Percentiles rank a stretch among this genome's conserved stretches.
Conservation (phyloP, 768 basidiomycete genomes). For the Hortiboletus campestris region DNA sequence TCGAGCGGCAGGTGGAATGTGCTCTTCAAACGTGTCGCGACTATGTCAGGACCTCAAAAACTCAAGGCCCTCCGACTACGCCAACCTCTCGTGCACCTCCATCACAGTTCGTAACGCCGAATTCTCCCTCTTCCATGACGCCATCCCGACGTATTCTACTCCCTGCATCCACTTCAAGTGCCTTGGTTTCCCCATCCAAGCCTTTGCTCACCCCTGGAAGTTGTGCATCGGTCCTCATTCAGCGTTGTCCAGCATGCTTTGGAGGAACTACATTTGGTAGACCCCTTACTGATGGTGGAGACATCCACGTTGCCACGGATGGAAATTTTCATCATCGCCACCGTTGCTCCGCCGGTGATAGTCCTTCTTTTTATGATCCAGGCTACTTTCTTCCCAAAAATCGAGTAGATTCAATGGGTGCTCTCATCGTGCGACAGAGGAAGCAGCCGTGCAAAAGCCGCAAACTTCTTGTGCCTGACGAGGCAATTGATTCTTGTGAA, state of each 20-base stretch:
- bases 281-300: constrained; percentile 22
- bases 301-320: constrained; percentile 38
- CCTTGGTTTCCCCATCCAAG: too few relatives aligned
- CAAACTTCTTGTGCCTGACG: too few relatives aligned
- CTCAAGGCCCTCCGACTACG: too few relatives aligned
- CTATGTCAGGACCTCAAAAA: too few relatives aligned
- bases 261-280: constrained; percentile 12
- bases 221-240: not conserved
- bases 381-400: constrained; percentile 10
- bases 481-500: too few relatives aligned
- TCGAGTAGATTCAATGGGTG: too few relatives aligned
- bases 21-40: not conserved
- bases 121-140: not conserved
- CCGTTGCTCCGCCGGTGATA: constrained; percentile 28
- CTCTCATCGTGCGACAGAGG: too few relatives aligned
- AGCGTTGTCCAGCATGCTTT: constrained; percentile 35
- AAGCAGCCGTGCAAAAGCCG: too few relatives aligned
- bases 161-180: not conserved
- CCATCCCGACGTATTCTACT: not conserved
- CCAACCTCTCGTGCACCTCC: too few relatives aligned
- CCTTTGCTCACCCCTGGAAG: too few relatives aligned
- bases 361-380: constrained; percentile 32
- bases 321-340: constrained; percentile 43
- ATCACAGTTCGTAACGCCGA: too few relatives aligned
- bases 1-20: constrained; percentile 4